phyloP scores from a whole-genome alignment of 805 yeast genomes.

The Metschnikowia orientalis region DNA sequence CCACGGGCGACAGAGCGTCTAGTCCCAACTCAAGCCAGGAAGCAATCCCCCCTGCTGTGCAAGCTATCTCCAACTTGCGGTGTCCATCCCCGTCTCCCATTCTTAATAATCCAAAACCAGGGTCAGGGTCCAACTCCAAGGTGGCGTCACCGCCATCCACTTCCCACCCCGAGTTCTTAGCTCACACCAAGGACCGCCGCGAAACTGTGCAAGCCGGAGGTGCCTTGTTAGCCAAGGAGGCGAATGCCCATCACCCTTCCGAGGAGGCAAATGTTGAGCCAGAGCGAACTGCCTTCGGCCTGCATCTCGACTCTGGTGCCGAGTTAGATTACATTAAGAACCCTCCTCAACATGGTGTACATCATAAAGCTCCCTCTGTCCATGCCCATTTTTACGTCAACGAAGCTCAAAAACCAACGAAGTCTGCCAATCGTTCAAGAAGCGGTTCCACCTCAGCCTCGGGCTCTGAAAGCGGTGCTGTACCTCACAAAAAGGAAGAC shows the following conservation, averaged over 20 bases:
- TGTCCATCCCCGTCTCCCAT: slow-evolving; percentile 77
- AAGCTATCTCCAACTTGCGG: slow-evolving; percentile 55
- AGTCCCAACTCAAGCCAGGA: slow-evolving; percentile 2
- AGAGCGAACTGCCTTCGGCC: neutral
- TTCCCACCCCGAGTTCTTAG: too few species aligned
- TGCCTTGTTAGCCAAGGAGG: slow-evolving; percentile 31
- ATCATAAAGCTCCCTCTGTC: slow-evolving; percentile 56
- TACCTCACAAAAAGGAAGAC: slow-evolving; percentile 13
- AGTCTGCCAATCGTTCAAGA: slow-evolving; percentile 30
- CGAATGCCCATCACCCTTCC: slow-evolving; percentile 1
- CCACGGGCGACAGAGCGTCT: neutral
- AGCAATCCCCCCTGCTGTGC: slow-evolving; percentile 44
- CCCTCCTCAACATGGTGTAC: slow-evolving; percentile 33
- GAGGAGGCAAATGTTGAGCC: neutral
- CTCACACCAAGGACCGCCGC: too few species aligned
- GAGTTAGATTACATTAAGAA: slow-evolving; percentile 23
- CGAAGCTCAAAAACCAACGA: slow-evolving; percentile 53
- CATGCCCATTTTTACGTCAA: slow-evolving; percentile 78
- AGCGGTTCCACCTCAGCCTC: slow-evolving; percentile 35
- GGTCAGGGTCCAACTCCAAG: slow-evolving; percentile 6
- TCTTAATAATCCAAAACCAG: slow-evolving; percentile 26
- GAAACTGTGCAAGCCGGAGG: slow-evolving; percentile 46
- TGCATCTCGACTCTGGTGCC: neutral
- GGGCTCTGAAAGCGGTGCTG: slow-evolving; percentile 21
- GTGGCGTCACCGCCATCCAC: slow-evolving; percentile 6